phyloP scores from a whole-genome alignment of 2,329 filamentous ascomycete genomes.

The Colletotrichum liriopes region DNA sequence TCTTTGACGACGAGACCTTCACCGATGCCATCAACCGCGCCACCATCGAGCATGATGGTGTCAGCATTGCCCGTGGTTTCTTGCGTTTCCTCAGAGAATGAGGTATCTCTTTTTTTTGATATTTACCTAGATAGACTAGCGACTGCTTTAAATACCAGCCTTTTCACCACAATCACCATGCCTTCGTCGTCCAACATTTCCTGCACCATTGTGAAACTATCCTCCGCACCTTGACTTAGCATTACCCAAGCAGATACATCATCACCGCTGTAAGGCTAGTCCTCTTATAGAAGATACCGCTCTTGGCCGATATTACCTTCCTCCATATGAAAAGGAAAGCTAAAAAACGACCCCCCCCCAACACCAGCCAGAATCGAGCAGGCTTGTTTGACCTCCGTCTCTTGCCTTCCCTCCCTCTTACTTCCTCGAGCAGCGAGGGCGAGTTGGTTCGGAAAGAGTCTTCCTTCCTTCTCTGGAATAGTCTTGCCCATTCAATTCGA shows the following conservation, averaged over 20 bases:
- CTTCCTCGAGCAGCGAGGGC: too few relatives aligned
- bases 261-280: too few relatives aligned
- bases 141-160: constrained; percentile 1
- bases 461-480: not conserved
- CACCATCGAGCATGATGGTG: constrained; percentile 81
- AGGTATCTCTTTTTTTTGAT: constrained; percentile 22
- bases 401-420: too few relatives aligned
- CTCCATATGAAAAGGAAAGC: too few relatives aligned
- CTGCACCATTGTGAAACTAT: too few relatives aligned
- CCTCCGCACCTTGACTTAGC: not conserved
- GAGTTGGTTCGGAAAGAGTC: too few relatives aligned
- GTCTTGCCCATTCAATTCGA: not conserved
- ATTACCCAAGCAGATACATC: too few relatives aligned
- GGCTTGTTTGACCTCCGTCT: not conserved
- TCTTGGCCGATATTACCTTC: too few relatives aligned
- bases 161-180: not conserved
- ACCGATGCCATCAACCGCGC: constrained; percentile 78
- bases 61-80: constrained; percentile 82
- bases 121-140: constrained; percentile 41
- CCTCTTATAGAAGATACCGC: too few relatives aligned
- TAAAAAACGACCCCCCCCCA: too few relatives aligned
- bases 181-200: too few relatives aligned
- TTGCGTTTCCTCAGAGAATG: constrained; percentile 81
- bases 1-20: constrained; percentile 80
- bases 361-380: too few relatives aligned